phyloP scores from a whole-genome alignment of 2,329 filamentous ascomycete genomes.

The Pseudogymnoascus sp. region DNA sequence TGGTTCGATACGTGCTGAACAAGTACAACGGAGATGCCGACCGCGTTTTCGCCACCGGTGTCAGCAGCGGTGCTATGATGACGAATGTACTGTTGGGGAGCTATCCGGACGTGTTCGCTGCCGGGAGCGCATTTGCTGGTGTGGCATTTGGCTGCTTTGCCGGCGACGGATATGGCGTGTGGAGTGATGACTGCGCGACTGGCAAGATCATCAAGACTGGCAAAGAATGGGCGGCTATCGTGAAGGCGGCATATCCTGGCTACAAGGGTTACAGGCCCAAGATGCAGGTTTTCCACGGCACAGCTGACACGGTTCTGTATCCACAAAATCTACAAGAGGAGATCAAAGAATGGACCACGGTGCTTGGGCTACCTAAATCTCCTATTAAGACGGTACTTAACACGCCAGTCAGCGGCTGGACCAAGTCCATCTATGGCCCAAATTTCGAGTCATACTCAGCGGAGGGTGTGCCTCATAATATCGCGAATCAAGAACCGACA shows the following conservation, averaged over 20 bases:
- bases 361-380: constrained; percentile 26
- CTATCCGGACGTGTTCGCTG: constrained; percentile 42
- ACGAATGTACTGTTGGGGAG: constrained; percentile 41
- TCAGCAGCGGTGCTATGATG: constrained; percentile 44
- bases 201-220: constrained; percentile 37
- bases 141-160: constrained; percentile 39
- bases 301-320: constrained; percentile 31
- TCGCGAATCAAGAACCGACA: constrained; percentile 18
- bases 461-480: constrained; percentile 19
- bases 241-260: constrained; percentile 30
- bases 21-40: constrained; percentile 45
- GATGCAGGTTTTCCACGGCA: constrained; percentile 33
- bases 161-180: constrained; percentile 22
- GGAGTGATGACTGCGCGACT: constrained; percentile 35
- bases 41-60: constrained; percentile 48
- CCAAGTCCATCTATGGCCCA: constrained; percentile 20
- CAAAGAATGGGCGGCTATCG: constrained; percentile 41
- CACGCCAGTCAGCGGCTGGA: constrained; percentile 14
- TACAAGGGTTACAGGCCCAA: constrained; percentile 32
- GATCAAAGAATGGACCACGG: constrained; percentile 38
- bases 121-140: constrained; percentile 38
- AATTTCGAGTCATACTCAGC: constrained; percentile 19
- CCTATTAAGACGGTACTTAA: constrained; percentile 3
- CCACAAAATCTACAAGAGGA: constrained; percentile 34
- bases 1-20: constrained; percentile 48